Conservation (phyloP, 2,329 filamentous ascomycete species). For the Davidsoniella eucalypti region DNA sequence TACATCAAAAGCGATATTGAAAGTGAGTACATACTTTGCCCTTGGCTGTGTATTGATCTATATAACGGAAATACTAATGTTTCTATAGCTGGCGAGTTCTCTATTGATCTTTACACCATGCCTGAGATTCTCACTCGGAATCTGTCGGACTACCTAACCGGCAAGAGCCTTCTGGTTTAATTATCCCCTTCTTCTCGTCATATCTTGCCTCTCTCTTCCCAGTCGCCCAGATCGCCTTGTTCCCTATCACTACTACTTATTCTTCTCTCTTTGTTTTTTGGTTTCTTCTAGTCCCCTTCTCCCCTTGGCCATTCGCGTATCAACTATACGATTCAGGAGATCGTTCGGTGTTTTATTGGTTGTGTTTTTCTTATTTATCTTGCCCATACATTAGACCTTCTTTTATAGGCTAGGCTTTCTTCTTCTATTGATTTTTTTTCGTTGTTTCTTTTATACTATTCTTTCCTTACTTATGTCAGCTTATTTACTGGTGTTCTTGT, state of each 20-base stretch:
- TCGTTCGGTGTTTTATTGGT: not conserved
- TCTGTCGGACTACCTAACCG: slow-evolving; percentile 71
- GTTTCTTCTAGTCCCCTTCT: not conserved
- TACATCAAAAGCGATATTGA: slow-evolving; percentile 97
- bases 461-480: not conserved
- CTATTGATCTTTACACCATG: slow-evolving; percentile 95
- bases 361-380: not conserved
- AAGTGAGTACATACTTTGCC: slow-evolving; percentile 38
- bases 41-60: slow-evolving; percentile 9
- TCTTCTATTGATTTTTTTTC: not conserved
- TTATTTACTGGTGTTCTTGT: too few relatives aligned
- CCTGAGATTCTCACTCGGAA: slow-evolving; percentile 78
- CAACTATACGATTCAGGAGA: not conserved
- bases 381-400: not conserved
- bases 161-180: slow-evolving; percentile 7
- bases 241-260: not conserved
- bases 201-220: not conserved
- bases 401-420: not conserved
- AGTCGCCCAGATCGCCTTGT: not conserved
- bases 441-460: slow-evolving; percentile 1
- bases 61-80: not conserved
- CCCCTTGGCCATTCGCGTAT: not conserved
- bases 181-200: not conserved
- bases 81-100: slow-evolving; percentile 71
- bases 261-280: not conserved